Base-by-base conservation (phyloP, 2,329 filamentous ascomycete species). In the Eurotiales sp. region DNA sequence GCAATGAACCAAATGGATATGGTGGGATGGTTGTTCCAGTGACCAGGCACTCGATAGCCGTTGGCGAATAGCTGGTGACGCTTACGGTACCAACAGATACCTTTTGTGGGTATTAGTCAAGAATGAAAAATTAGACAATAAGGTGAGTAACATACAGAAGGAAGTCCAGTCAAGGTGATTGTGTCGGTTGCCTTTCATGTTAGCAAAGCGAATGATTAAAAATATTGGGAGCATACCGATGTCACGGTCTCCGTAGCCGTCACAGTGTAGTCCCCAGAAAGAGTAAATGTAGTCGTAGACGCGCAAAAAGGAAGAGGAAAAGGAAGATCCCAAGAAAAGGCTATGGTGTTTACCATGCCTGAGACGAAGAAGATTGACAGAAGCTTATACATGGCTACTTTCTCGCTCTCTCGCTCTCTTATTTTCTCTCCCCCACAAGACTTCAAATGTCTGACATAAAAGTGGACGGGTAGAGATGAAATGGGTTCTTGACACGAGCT, bases 241-340 rank as follows among this genome's bases (percentile, higher is more conserved):
- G 46, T 49, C 46, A 49, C 46, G 4, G 25, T 49, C 19, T 49
- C 39, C 12, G 37, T 42, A 12, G 8, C 27, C 8, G 46, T 49
- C 10, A 49, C 37, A 2, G 46, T 49, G 4, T 49, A 49, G 22
- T 34, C 46, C 4, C 46, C 46, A 17, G 25, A 41, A 1, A 49
- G 37, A 17, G 36, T 32, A 6, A 41, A 49, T 1, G 46, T 49
- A 1, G 36, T 49, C 8, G 46, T 49, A 5, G 46, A 23, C 4
- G 39, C n/a, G 15, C 46, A 49, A 15, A 21, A 42, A 32, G 39
- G 39, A 23, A 37, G 27, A n/a, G 46, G 37, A 19, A 49, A 42
- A 15, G 46, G 46, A 36, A 47, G 7, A 7, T 22, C 25, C 3
- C 29, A 40, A 15, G 30, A 10, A 34, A 27, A 10, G 10, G 30